Evolutionary conservation across 2,329 filamentous ascomycete species (phyloP).

Genomic region (Myriosclerotinia scirpicola): DNA sequence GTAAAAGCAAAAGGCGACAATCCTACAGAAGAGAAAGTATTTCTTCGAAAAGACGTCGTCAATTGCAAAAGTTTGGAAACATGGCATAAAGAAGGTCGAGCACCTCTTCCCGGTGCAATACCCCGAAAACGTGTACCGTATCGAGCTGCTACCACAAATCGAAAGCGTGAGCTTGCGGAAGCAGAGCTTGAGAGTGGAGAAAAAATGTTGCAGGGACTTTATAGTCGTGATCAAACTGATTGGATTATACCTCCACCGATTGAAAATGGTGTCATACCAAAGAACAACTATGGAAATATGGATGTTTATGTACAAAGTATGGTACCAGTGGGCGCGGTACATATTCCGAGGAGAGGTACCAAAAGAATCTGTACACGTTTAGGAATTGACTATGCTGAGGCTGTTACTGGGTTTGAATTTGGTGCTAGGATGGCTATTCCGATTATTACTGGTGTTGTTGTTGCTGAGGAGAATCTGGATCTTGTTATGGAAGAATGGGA

Average conservation of each 20-base stretch:
- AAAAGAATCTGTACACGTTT: constrained; percentile 80
- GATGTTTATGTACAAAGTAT: constrained; percentile 93
- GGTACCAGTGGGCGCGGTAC: constrained; percentile 81
- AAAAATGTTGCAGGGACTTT: constrained; percentile 85
- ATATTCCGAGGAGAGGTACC: constrained; percentile 76
- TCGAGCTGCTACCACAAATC: constrained; percentile 83
- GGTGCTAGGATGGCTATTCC: constrained; percentile 92
- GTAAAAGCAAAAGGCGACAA: constrained; percentile 70
- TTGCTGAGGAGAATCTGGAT: constrained; percentile 77
- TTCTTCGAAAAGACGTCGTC: constrained; percentile 73
- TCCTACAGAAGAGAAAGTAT: constrained; percentile 79
- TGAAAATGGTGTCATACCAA: constrained; percentile 79
- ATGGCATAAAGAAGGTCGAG: constrained; percentile 95
- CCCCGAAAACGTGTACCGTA: constrained; percentile 87
- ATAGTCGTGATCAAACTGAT: constrained; percentile 80
- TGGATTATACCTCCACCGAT: constrained; percentile 94
- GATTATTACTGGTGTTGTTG: constrained; percentile 84
- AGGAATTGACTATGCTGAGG: constrained; percentile 86
- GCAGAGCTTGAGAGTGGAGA: constrained; percentile 72
- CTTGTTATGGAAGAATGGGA: constrained; percentile 75
- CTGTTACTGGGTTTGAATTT: constrained; percentile 95
- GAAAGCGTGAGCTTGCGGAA: constrained; percentile 87
- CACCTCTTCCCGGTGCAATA: constrained; percentile 65
- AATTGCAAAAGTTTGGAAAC: constrained; percentile 89
- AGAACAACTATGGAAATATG: constrained; percentile 94